A percentile compares a stretch with the other conserved stretches of the same genome.
phyloP scores from a whole-genome alignment of 139 green algal genomes.

The Deuterostichococcus epilithicus region DNA sequence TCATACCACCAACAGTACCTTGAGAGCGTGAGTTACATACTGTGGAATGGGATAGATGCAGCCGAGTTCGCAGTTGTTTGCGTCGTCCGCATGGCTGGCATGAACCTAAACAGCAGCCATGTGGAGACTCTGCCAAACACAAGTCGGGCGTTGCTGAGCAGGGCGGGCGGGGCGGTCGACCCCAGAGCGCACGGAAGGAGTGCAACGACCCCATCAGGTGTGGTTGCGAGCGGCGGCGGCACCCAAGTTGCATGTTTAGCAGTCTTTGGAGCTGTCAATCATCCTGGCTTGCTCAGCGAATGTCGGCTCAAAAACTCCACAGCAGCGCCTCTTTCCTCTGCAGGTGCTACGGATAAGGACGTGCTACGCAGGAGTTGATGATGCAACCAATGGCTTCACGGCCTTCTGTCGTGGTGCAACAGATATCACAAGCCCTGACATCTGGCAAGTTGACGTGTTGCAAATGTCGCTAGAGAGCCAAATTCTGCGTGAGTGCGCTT shows the following conservation, averaged over 20 bases:
- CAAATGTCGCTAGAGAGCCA: neutral
- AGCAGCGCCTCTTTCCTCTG: too few relatives aligned
- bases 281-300: neutral
- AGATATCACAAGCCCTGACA: neutral
- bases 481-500: neutral
- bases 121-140: neutral
- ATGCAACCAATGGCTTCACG: neutral
- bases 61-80: neutral
- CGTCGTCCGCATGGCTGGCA: neutral
- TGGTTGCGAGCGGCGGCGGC: too few relatives aligned
- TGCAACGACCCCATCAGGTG: neutral
- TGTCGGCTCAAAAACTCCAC: too few relatives aligned
- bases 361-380: too few relatives aligned
- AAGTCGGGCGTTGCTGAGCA: neutral
- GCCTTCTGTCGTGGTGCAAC: neutral
- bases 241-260: too few relatives aligned
- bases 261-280: neutral
- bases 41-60: neutral
- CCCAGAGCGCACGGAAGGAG: neutral
- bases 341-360: too few relatives aligned
- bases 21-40: constrained; percentile 46
- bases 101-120: neutral
- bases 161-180: neutral
- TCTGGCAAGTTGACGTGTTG: neutral
- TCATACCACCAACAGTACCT: constrained; percentile 79